Conservation (phyloP, 108 stramenopile genomes). For the Cyclostephanos invisitatus region DNA sequence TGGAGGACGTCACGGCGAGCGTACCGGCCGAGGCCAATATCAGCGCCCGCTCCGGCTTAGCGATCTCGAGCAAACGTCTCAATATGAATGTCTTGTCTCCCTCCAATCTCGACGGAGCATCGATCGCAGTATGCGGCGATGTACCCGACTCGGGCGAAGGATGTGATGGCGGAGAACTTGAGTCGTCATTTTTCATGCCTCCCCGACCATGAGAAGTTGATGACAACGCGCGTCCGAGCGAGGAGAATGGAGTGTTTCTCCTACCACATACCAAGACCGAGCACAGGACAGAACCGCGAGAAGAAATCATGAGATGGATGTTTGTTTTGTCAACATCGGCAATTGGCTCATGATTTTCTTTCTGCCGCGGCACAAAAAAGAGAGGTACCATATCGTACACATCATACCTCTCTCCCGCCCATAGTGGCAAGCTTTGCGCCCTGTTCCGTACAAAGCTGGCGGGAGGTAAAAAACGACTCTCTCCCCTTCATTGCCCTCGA, state of each 20-base stretch:
- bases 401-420: too few species aligned
- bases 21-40: conserved; percentile 64
- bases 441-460: too few species aligned
- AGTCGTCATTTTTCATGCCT: neutral
- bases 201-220: neutral
- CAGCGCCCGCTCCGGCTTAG: conserved; percentile 51
- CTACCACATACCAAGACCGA: neutral
- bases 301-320: neutral
- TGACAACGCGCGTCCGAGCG: neutral
- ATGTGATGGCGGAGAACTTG: neutral
- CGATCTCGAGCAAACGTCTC: conserved; percentile 37
- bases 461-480: too few species aligned
- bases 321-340: neutral
- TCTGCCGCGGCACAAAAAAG: too few species aligned
- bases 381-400: too few species aligned
- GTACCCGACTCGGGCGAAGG: neutral
- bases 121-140: neutral
- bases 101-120: neutral
- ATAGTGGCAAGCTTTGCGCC: too few species aligned
- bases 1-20: conserved; percentile 62
- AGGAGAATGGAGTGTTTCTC: neutral
- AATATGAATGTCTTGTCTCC: neutral
- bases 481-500: too few species aligned
- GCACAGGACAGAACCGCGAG: neutral
- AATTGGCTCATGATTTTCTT: too few species aligned